Evolutionary conservation across 1,284 basidiomycete species (phyloP).

Genomic region (Pholiota adiposa): DNA sequence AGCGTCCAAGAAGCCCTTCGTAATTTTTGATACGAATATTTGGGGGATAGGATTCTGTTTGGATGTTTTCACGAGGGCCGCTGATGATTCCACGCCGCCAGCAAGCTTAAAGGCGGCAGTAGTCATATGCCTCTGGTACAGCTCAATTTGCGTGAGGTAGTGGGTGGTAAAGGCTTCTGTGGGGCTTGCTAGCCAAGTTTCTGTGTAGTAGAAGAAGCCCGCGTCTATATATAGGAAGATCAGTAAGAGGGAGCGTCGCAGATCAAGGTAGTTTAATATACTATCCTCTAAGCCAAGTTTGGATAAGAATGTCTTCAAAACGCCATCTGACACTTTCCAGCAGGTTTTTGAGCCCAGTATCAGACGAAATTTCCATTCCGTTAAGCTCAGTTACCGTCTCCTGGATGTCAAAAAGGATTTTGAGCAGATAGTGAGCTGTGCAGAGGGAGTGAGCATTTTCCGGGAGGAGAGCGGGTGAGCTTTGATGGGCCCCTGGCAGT

Average conservation of each 20-base stretch:
- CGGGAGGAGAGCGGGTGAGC: slow-evolving; percentile 69
- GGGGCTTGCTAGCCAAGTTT: slow-evolving; percentile 79
- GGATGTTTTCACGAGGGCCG: slow-evolving; percentile 48
- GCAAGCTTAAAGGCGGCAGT: slow-evolving; percentile 85
- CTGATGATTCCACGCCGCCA: slow-evolving; percentile 71
- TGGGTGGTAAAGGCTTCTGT: slow-evolving; percentile 62
- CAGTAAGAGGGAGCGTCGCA: background rate
- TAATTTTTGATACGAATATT: slow-evolving; percentile 74
- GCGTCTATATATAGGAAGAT: slow-evolving; percentile 62
- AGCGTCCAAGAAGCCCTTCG: slow-evolving; percentile 86
- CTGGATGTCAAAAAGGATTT: slow-evolving; percentile 82
- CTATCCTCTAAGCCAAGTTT: slow-evolving; percentile 83
- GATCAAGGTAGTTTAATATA: slow-evolving; percentile 11
- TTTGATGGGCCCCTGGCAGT: slow-evolving; percentile 29
- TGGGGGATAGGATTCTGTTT: slow-evolving; percentile 64
- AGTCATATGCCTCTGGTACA: slow-evolving; percentile 84
- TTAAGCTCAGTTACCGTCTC: slow-evolving; percentile 87
- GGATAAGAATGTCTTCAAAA: slow-evolving; percentile 83
- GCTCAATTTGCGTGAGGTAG: slow-evolving; percentile 77
- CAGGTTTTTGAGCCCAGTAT: slow-evolving; percentile 75
- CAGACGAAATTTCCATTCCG: slow-evolving; percentile 80
- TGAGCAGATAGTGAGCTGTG: slow-evolving; percentile 80
- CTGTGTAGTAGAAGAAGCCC: slow-evolving; percentile 82
- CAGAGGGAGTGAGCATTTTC: slow-evolving; percentile 81
- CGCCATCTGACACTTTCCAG: slow-evolving; percentile 87